Evolutionary conservation across 805 yeast genomes (phyloP).

Genomic region (Wickerhamomyces silvicola): DNA sequence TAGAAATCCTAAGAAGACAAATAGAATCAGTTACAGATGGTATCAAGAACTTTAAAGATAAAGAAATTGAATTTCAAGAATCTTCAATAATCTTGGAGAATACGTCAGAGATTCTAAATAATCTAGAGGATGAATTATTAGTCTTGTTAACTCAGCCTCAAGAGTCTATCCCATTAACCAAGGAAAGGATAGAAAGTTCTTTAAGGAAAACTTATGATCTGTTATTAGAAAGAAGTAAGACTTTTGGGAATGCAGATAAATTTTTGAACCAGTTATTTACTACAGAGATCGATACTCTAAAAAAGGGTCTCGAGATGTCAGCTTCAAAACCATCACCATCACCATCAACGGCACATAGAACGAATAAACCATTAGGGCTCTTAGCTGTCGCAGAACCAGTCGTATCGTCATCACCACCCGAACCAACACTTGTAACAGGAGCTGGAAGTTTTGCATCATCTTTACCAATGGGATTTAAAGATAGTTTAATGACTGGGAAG

Average conservation of each 20-base stretch:
- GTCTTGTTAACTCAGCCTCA: slow-evolving; percentile 11
- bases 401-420: slow-evolving; percentile 10
- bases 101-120: slow-evolving; percentile 10
- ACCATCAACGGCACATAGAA: neutral
- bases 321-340: slow-evolving; percentile 6
- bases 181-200: slow-evolving; percentile 5
- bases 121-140: slow-evolving; percentile 14
- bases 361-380: neutral
- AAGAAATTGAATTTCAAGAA: slow-evolving; percentile 11
- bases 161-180: slow-evolving; percentile 3
- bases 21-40: slow-evolving; percentile 14
- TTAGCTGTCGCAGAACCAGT: slow-evolving; percentile 3
- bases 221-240: slow-evolving; percentile 6
- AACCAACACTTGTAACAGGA: neutral
- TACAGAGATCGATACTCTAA: slow-evolving; percentile 14
- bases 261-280: slow-evolving; percentile 9
- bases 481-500: slow-evolving; percentile 4
- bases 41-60: slow-evolving; percentile 3
- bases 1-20: slow-evolving; percentile 17
- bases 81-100: slow-evolving; percentile 18
- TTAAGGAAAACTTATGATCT: slow-evolving; percentile 6
- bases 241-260: slow-evolving; percentile 7
- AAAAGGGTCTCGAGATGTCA: slow-evolving; percentile 11
- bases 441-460: slow-evolving; percentile 1
- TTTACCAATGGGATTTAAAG: slow-evolving; percentile 8